Conservation (phyloP, 805 yeast species). For the Metschnikowia colocasiae region DNA sequence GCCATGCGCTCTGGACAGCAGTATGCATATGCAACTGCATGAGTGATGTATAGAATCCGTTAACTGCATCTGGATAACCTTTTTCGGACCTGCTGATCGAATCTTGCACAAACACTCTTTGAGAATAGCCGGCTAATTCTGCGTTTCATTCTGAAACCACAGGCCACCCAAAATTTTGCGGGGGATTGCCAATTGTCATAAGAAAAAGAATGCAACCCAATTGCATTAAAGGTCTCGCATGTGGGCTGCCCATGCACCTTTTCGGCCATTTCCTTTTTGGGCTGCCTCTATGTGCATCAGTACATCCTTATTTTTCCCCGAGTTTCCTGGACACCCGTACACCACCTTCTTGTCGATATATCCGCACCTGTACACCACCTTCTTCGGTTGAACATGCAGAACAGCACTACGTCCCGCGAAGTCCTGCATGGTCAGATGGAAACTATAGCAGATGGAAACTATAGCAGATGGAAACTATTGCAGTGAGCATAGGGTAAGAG, state of each 20-base stretch:
- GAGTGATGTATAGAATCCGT: neutral
- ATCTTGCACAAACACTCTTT: neutral
- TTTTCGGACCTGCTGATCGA: neutral
- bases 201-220: neutral
- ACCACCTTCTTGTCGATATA: no score
- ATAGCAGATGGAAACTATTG: no score
- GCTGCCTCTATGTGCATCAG: neutral
- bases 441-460: no score
- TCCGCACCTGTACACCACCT: neutral
- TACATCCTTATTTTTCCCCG: neutral
- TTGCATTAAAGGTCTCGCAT: neutral
- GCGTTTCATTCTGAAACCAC: neutral
- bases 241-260: neutral
- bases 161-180: neutral
- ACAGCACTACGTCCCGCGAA: no score
- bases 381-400: no score
- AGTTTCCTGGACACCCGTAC: neutral
- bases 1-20: neutral
- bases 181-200: no score
- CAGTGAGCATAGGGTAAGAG: no score
- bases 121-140: neutral
- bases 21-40: constrained; percentile 1
- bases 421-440: no score
- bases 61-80: neutral
- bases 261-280: neutral